Percentiles rank a stretch among this genome's conserved stretches.
Evolutionary conservation across 2,329 filamentous ascomycete species (phyloP).

Genomic region (Cercospora sojina): DNA sequence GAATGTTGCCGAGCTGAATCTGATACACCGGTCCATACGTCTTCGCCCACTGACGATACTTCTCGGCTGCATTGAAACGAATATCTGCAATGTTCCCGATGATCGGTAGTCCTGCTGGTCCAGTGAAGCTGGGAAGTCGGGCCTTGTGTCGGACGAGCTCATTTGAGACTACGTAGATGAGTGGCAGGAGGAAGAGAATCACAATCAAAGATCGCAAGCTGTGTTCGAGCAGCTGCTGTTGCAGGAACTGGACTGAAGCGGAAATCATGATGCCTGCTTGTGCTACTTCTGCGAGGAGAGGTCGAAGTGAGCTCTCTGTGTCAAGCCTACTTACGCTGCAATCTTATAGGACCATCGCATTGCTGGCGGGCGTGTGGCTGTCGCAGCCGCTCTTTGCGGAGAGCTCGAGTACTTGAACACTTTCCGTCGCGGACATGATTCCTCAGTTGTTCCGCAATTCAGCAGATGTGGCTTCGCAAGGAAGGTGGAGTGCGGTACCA

Average conservation of each 20-base stretch:
- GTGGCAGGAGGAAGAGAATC: slow-evolving; percentile 33
- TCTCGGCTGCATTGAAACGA: slow-evolving; percentile 45
- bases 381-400: neutral
- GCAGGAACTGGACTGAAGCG: slow-evolving; percentile 2
- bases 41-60: slow-evolving; percentile 46
- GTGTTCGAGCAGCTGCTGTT: slow-evolving; percentile 7
- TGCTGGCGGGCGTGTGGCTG: neutral
- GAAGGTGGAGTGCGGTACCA: neutral
- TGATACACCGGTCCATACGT: slow-evolving; percentile 47
- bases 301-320: neutral
- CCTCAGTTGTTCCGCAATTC: neutral
- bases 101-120: slow-evolving; percentile 42
- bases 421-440: slow-evolving; percentile 9
- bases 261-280: slow-evolving; percentile 11
- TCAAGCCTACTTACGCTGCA: neutral
- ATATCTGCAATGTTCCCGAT: slow-evolving; percentile 47
- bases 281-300: neutral
- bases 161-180: slow-evolving; percentile 40
- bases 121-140: slow-evolving; percentile 41
- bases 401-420: slow-evolving; percentile 8
- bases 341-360: neutral
- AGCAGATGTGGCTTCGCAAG: neutral
- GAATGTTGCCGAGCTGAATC: slow-evolving; percentile 49
- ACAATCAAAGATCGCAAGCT: slow-evolving; percentile 4
- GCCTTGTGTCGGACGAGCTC: slow-evolving; percentile 37